Evolutionary conservation across 179 eudicot genomes (phyloP), one percentile per base, ranked within the genome.

Genomic region (Silene noctiflora): DNA sequence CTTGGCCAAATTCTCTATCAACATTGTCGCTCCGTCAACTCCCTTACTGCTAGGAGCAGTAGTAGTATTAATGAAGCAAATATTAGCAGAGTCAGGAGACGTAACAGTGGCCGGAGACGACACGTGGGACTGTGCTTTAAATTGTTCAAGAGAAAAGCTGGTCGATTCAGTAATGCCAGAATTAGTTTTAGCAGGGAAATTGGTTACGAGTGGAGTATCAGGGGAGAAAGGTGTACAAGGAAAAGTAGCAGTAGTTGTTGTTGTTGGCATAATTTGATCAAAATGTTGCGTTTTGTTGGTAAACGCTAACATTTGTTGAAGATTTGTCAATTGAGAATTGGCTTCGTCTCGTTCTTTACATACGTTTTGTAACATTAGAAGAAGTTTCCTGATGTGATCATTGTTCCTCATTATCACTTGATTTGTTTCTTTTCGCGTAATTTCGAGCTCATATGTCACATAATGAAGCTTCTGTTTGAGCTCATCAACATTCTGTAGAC

Each of bases 321-420:
- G 69, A 63, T 81, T 84, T 21, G 81, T 81, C 46, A 90, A 81
- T 33, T 90, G 85, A 7, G 79, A 65, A 79, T 74, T 86, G 19
- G 97, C 94, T 78, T 94, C 92, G 77, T 94, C 97, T 72, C 97
- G 79, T 81, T 94, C 94, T 42, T 90, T 87, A 74, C 71, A 76
- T 16, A 85, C 86, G n/a, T 66, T 51, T 62, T 89, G 87, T 0
- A 94, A 73, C 17, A 89, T 80, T 0, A 86, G 82, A 55, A 88
- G 68, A 31, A 89, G 68, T 73, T 88, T 89, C 56, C 77, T 78
- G 59, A 84, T 73, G n/a, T 78, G 72, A 4, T 90, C 91, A 60
- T 83, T 82, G 84, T 72, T 88, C 73, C 82, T 88, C 53, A 70
- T 83, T 69, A 78, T 82, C 66, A 88, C 89, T 29, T 87, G 87